Percentiles rank a stretch among this genome's conserved stretches.
Evolutionary conservation across 192 early-diverging fungal genomes (phyloP).

Genomic region (Phlyctochytrium bullatum): DNA sequence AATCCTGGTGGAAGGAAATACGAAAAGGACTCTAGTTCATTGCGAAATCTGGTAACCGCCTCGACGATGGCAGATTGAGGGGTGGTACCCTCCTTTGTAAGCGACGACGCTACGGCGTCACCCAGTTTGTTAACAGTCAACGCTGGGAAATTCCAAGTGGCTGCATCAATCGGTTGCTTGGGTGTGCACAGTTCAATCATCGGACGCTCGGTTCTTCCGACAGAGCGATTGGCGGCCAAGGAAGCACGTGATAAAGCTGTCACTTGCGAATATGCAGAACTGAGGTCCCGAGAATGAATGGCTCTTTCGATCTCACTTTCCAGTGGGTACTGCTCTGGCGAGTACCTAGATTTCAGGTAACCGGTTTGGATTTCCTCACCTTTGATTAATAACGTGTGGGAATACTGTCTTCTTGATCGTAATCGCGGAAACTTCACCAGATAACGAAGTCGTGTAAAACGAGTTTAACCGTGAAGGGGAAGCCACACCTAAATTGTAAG

Average conservation of each 20-base stretch:
- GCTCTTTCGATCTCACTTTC: conserved; percentile 40
- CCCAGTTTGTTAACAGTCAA: conserved; percentile 1
- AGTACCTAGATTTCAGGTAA: conserved; percentile 13
- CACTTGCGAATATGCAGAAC: conserved; percentile 31
- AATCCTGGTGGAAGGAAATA: conserved; percentile 47
- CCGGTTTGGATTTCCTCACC: no score
- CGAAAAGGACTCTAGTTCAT: conserved; percentile 34
- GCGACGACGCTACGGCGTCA: background rate
- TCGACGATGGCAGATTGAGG: conserved; percentile 5
- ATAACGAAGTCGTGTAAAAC: conserved; percentile 38
- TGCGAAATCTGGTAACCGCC: conserved; percentile 30
- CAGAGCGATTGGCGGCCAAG: conserved; percentile 21
- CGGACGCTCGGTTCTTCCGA: conserved; percentile 33
- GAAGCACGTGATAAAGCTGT: conserved; percentile 26
- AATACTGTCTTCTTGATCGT: conserved; percentile 38
- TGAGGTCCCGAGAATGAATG: conserved; percentile 39
- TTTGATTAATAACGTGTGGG: conserved; percentile 30
- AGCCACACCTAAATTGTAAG: no score
- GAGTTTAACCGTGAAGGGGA: conserved; percentile 34
- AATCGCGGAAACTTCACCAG: conserved; percentile 34
- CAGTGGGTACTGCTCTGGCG: background rate
- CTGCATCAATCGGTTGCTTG: conserved; percentile 23
- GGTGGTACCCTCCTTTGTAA: background rate
- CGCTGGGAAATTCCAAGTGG: conserved; percentile 35
- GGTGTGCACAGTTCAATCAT: conserved; percentile 52